Base-by-base conservation (phyloP, 2,329 filamentous ascomycete species). In the Diaporthe ilicicola region DNA sequence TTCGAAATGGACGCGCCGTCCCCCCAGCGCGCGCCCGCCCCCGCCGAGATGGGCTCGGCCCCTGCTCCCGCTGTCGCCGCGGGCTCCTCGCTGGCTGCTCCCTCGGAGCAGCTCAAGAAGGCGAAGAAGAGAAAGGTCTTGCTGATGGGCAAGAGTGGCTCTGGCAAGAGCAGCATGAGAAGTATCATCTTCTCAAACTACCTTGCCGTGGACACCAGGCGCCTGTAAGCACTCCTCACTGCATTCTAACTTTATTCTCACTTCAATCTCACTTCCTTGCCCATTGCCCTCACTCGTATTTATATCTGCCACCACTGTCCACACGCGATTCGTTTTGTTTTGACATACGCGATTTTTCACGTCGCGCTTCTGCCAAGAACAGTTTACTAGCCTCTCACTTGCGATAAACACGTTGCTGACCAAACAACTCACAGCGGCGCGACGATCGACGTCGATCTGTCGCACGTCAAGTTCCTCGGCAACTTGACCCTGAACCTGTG, bases 171-270 rank as follows among this genome's bases (percentile, higher is more conserved):
- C 51, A 98, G 94, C 70, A 99, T 99, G 96, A 90, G 96, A 74
- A 96, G 93, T 78, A 98, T 99, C 79, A 98, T 99, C 81, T 99
- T 99, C 84, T 97, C 94, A 86, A 98, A 98, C 83, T 98, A 98
- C 81, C 95, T 98, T 75, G 96, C 96, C 70, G 94, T 97, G 79
- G 96, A 99, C 81, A 97, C 97, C 8, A 89, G 96, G 48, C 87
- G 96, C 71, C 86, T 99, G 87, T 89, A 78, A 80, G 86, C 80
- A 27, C 32, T 7, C 19, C 39, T 6, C n/a, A 50, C 27, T 50
- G 13, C 1, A 27, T 24, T 50, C 44, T 64, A 13, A 19, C 44
- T 13, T 19, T 37, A 59, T 56, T 42, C 61, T 27, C 27, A 27
- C 24, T 37, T 15, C 48, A 7, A 12, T 46, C 66, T 56, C 50